Base-by-base conservation (phyloP, 306 rosid genomes). In the Prunus padus region DNA sequence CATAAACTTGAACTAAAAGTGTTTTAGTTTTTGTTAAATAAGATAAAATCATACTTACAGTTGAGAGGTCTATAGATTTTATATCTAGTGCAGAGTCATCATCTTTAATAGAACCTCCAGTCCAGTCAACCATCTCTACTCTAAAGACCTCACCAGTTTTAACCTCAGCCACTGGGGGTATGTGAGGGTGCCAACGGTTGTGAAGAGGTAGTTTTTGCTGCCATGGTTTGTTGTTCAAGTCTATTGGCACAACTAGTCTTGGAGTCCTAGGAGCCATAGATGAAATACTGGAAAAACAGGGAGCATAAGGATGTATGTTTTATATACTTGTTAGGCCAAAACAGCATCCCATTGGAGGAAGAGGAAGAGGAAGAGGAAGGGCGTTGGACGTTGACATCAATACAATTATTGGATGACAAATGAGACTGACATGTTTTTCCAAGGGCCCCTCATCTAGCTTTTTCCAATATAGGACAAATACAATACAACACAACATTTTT, bases 101-200 rank as follows among this genome's bases (percentile, higher is more conserved):
- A 71, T 87, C 96, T 76, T 84, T 84, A 22, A 91, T 75, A 72
- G 84, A 79, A 69, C 97, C 92, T 37, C 89, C 96, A 3, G 96
- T 93, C 93, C 98, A 91, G 30, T 89, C 98, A 30, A 89, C 84
- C 96, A 89, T 91, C 79, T 91, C 96, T 75, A 91, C 77, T 77
- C 92, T 87, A 73, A 91, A 91, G 59, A 91, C 46, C 78, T 89
- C 82, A 67, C 80, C 86, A 3, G 83, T 69, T 25, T 74, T 70
- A 49, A 76, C 90, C 66, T 86, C 90, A 4, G 87, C 86, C 67
- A 84, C 85, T 1, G 86, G 82, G 22, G 91, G 93, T 83, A 93
- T 86, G 50, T 55, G 57, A 46, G 96, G 93, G 80, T 93, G 97
- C 98, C 97, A 93, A 65, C 93, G 87, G 87, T 93, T 93, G 82